Base-by-base conservation (phyloP, 1,284 basidiomycete species). In the Cerioporus squamosus region DNA sequence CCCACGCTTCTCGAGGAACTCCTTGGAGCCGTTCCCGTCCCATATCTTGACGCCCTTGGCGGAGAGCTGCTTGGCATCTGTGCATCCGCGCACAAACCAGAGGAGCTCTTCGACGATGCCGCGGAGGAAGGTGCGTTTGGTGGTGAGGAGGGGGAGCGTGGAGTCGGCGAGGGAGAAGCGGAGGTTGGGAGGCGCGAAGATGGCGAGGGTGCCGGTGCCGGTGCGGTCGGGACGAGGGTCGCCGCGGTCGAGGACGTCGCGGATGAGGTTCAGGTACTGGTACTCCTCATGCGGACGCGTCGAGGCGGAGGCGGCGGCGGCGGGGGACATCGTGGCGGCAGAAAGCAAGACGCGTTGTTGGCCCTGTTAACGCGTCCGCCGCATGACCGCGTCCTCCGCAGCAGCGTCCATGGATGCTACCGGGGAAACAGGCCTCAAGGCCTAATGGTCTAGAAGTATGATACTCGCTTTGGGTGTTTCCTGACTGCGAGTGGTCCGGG, bases 51-150 rank as follows among this genome's bases (percentile, higher is more conserved):
- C 85, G 47, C 93, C 94, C 69, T 92, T 92, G n/a, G 84, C 81
- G 0, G 88, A 87, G 33, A 99, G 83, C 0, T 89, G 67, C 9
- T 81, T 87, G 0, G 92, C 88, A 75, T 98, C 94, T 0, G 97
- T 98, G 22, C 81, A 84, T 1, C 96, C 97, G 22, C 82, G 79
- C 17, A 98, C 80, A 70, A 99, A 99, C 97, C 97, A 99, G 5
- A 99, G 82, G 0, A 99, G 85, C 70, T 99, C 97, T 72, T 98
- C 95, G 20, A 95, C 78, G 33, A 99, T 96, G 0, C 94, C 96
- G 38, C 93, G 90, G 23, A 91, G 78, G 72, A 98, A 98, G 1
- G 96, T 97, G 60, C 93, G 87, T 75, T 99, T 99, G 0, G 97
- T 99, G 14, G 97, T 98, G 43, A 98, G 81, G 17, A 99, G 84